Evolutionary conservation across 495 filamentous ascomycete species (phyloP).

Genomic region (Trichocladium uniseriatum): DNA sequence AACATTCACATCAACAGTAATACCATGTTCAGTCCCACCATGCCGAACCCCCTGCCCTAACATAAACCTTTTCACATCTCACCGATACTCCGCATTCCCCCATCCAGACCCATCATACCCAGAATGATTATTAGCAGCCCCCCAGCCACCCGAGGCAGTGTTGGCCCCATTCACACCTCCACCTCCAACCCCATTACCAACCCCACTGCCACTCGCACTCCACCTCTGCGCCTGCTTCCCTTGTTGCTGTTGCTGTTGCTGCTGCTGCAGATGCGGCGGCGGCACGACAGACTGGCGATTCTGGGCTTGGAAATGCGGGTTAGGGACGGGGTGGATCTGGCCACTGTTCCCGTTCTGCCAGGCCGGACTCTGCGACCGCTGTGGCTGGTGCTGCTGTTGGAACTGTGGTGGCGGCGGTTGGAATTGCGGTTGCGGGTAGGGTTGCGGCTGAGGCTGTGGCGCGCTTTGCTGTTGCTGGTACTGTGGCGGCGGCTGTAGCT

Average conservation of each 20-base stretch:
- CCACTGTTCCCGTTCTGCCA: background rate
- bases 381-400: background rate
- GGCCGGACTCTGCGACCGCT: background rate
- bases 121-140: background rate
- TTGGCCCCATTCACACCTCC: background rate
- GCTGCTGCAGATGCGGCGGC: slow-evolving; percentile 3
- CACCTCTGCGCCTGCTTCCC: background rate
- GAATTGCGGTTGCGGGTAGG: background rate
- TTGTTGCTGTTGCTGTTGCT: slow-evolving; percentile 2
- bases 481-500: too few species aligned
- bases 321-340: too few species aligned
- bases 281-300: background rate
- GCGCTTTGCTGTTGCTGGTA: background rate
- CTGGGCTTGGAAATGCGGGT: background rate
- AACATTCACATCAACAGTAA: too few species aligned
- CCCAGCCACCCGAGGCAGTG: slow-evolving; percentile 4
- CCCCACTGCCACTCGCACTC: background rate
- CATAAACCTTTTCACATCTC: too few species aligned
- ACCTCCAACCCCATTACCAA: background rate
- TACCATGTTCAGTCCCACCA: too few species aligned
- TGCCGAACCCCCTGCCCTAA: too few species aligned
- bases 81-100: too few species aligned
- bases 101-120: slow-evolving; percentile 23
- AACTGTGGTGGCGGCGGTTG: background rate
- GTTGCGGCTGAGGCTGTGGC: slow-evolving; percentile 4